Conservation (phyloP, 202 grass and related monocot species). For the Thinopyrum obtusiflorum region DNA sequence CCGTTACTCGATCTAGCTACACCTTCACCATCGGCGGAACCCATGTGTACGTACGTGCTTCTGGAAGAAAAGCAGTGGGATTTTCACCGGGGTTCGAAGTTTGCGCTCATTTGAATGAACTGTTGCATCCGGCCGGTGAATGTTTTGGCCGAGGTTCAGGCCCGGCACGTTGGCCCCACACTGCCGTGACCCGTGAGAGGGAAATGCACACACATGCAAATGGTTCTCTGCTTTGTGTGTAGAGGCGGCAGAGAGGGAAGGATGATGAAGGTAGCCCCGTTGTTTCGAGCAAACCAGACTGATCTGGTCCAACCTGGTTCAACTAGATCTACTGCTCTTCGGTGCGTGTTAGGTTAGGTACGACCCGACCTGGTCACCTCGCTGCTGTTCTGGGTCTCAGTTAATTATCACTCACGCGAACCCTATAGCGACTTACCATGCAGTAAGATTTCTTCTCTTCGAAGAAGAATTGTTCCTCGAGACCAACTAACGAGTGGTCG, state of each 20-base stretch:
- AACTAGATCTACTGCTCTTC: constrained; percentile 31
- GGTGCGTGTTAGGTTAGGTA: constrained; percentile 21
- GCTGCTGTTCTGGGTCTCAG: neutral
- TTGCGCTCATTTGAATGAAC: neutral
- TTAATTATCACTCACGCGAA: neutral
- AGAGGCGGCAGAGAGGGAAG: neutral
- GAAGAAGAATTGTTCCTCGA: neutral
- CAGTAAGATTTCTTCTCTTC: neutral
- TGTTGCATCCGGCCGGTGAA: neutral
- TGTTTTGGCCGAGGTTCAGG: constrained; percentile 13
- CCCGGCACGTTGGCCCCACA: constrained; percentile 15
- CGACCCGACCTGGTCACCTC: constrained; percentile 26
- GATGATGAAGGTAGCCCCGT: constrained; percentile 13
- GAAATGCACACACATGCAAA: neutral
- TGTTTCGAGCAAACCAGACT: constrained; percentile 40
- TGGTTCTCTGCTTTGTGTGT: neutral
- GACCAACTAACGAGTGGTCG: neutral
- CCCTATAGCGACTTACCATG: neutral
- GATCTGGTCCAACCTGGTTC: constrained; percentile 48
- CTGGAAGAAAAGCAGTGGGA: neutral
- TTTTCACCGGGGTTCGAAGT: neutral
- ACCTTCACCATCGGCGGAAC: neutral
- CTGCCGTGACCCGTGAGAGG: neutral
- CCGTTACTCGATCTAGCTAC: neutral
- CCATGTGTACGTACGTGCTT: neutral